Evolutionary conservation across 192 early-diverging fungal species (phyloP).

Genomic region (Linnemannia schmuckeri): DNA sequence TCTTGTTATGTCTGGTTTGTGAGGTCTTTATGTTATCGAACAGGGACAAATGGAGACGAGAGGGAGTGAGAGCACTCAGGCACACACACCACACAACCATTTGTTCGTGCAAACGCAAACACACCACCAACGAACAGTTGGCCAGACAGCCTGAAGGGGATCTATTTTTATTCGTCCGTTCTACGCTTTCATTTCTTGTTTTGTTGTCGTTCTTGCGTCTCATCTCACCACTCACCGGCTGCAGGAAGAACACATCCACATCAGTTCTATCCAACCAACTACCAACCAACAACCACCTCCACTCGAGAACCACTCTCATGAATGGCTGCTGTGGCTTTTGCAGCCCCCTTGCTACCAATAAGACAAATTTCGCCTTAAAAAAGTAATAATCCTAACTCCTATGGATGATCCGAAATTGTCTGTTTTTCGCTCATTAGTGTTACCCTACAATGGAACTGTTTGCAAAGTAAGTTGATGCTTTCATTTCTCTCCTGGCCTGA

Average conservation of each 20-base stretch:
- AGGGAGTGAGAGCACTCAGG: background rate
- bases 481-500: background rate
- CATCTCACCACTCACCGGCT: background rate
- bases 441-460: conserved; percentile 37
- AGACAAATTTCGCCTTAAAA: too few relatives aligned
- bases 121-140: too few relatives aligned
- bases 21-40: background rate
- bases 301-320: background rate
- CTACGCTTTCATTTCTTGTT: background rate
- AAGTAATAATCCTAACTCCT: background rate
- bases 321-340: background rate
- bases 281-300: background rate
- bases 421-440: conserved; percentile 20
- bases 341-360: too few relatives aligned
- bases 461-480: conserved; percentile 35
- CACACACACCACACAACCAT: background rate
- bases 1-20: background rate
- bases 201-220: background rate
- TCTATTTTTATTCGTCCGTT: conserved; percentile 4
- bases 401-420: background rate
- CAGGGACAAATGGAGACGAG: background rate
- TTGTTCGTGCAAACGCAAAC: too few relatives aligned
- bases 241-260: background rate
- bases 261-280: background rate
- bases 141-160: background rate